Conservation (phyloP, 768 basidiomycete species). For the Tylopilus intermedius region DNA sequence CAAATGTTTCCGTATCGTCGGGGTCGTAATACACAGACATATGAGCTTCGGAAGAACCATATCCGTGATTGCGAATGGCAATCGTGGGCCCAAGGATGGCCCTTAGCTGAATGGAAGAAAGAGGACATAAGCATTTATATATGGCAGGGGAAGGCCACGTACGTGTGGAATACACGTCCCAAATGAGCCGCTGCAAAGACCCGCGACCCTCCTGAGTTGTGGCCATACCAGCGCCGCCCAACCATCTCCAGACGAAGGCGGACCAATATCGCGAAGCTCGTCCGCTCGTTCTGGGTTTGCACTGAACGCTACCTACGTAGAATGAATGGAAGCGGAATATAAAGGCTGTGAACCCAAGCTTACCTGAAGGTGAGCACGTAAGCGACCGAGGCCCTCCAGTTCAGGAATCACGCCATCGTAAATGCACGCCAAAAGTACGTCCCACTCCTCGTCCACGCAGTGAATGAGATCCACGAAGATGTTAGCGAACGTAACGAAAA, state of each 20-base stretch:
- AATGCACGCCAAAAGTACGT: slow-evolving; percentile 6
- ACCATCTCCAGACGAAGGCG: slow-evolving; percentile 8
- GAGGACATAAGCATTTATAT: neutral
- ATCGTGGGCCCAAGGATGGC: slow-evolving; percentile 10
- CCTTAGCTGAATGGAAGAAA: neutral
- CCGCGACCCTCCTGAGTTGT: slow-evolving; percentile 1
- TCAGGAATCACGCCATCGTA: slow-evolving; percentile 10
- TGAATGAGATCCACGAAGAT: slow-evolving; percentile 11
- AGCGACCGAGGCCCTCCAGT: slow-evolving; percentile 8
- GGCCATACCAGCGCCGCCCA: slow-evolving; percentile 17
- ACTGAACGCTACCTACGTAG: slow-evolving; percentile 2
- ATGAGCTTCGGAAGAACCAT: slow-evolving; percentile 6
- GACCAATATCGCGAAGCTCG: slow-evolving; percentile 14
- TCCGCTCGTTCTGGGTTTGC: slow-evolving; percentile 8
- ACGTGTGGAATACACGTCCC: slow-evolving; percentile 9
- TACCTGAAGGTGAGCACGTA: slow-evolving; percentile 6
- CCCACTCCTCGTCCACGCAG: slow-evolving; percentile 10
- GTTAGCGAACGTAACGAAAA: slow-evolving; percentile 1
- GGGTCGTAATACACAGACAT: slow-evolving; percentile 3
- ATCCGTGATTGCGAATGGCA: slow-evolving; percentile 8
- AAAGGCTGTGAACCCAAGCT: no score
- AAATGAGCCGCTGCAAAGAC: slow-evolving; percentile 14
- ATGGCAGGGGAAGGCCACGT: neutral
- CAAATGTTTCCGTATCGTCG: slow-evolving; percentile 6
- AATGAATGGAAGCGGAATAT: neutral